A percentile compares a stretch with the other conserved stretches of the same genome.
Conservation (phyloP, 2,329 filamentous ascomycete species). For the Alternaria sp. region DNA sequence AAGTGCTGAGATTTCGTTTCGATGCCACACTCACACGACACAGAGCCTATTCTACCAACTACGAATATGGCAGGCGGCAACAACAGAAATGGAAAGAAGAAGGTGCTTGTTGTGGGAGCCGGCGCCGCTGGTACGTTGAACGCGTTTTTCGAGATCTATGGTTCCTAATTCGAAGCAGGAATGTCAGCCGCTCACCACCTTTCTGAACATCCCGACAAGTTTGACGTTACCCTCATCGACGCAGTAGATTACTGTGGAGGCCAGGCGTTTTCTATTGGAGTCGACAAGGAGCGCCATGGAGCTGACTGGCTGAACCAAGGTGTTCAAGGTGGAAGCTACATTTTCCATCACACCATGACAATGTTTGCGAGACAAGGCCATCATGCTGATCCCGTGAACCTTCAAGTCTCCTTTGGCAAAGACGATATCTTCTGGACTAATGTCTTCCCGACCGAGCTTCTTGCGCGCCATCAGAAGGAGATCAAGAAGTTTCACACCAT, state of each 20-base stretch:
- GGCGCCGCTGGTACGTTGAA: conserved; percentile 50
- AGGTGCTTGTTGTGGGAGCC: conserved; percentile 53
- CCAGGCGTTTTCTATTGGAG: conserved; percentile 66
- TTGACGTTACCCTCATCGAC: conserved; percentile 61
- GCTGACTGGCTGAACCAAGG: conserved; percentile 70
- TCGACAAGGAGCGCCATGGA: conserved; percentile 65
- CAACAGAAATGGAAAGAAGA: conserved; percentile 39
- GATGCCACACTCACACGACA: conserved; percentile 36
- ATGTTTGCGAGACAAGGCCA: conserved; percentile 68
- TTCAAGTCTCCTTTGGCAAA: conserved; percentile 72
- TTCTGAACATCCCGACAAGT: conserved; percentile 70
- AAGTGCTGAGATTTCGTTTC: conserved; percentile 8
- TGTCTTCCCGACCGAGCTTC: conserved; percentile 68
- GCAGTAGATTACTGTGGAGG: conserved; percentile 66
- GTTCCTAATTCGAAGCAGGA: conserved; percentile 42
- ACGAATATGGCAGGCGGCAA: conserved; percentile 43
- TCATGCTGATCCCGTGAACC: conserved; percentile 65
- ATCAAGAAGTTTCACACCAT: conserved; percentile 64
- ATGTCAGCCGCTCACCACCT: conserved; percentile 74
- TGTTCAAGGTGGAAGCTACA: conserved; percentile 71
- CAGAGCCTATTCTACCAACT: conserved; percentile 43
- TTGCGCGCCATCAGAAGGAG: conserved; percentile 65
- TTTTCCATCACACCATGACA: conserved; percentile 73
- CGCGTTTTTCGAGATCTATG: background rate
- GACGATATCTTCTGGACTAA: conserved; percentile 72